These are phyloP conservation scores for Moesziomyces sp. DNA, from an alignment of 1,284 basidiomycete genomes.

Conservation along the genomic window DNA sequence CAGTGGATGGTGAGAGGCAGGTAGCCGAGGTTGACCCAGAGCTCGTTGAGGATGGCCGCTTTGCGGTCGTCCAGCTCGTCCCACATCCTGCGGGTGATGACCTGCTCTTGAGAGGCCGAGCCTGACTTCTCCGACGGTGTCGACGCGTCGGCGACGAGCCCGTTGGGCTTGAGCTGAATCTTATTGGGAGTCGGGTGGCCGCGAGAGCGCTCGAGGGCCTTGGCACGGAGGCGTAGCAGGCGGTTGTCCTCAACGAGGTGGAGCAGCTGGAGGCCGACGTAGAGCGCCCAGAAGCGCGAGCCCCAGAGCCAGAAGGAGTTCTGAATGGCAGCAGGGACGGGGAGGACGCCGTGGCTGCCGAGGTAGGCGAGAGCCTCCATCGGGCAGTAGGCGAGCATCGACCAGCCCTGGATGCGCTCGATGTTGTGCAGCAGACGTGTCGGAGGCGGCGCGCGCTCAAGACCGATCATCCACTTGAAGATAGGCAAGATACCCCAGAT, in stretches of 20 bases:
- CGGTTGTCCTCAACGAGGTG: slow-evolving; percentile 67
- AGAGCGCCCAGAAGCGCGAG: slow-evolving; percentile 63
- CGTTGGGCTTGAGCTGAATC: slow-evolving; percentile 40
- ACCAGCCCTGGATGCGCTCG: slow-evolving; percentile 66
- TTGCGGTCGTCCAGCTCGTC: slow-evolving; percentile 70
- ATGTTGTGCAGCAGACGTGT: slow-evolving; percentile 62
- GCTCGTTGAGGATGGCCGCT: slow-evolving; percentile 78
- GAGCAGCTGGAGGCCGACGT: slow-evolving; percentile 64
- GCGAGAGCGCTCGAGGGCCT: slow-evolving; percentile 61
- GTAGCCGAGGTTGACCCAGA: slow-evolving; percentile 79
- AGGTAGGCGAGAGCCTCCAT: slow-evolving; percentile 66
- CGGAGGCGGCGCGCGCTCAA: slow-evolving; percentile 61
- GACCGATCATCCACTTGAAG: slow-evolving; percentile 65
- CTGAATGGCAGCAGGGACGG: slow-evolving; percentile 50
- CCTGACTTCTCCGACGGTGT: slow-evolving; percentile 33
- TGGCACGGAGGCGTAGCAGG: slow-evolving; percentile 60
- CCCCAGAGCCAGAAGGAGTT: slow-evolving; percentile 58
- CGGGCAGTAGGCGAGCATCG: slow-evolving; percentile 66
- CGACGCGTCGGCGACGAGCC: slow-evolving; percentile 1
- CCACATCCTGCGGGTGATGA: slow-evolving; percentile 62
- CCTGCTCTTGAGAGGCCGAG: slow-evolving; percentile 51
- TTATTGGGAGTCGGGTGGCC: slow-evolving; percentile 59
- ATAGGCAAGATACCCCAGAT: slow-evolving; percentile 68
- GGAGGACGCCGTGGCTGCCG: slow-evolving; percentile 59
- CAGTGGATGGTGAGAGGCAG: slow-evolving; percentile 84